These are phyloP conservation scores for Plectosphaerella cucumerina DNA, from an alignment of 2,329 filamentous ascomycete species.

Conservation along the genomic window DNA sequence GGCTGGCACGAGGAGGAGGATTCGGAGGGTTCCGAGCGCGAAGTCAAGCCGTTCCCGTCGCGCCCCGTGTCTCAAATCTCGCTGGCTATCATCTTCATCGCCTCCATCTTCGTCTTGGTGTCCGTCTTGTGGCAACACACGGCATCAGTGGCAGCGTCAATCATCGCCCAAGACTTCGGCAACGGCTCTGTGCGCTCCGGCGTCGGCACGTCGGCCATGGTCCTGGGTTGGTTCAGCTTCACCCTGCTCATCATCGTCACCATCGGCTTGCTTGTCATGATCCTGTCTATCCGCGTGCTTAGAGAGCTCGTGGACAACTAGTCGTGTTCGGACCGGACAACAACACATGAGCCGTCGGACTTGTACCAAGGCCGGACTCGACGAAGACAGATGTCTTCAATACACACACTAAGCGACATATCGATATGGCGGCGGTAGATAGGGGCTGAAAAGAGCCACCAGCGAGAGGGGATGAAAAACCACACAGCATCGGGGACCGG, in stretches of 20 bases:
- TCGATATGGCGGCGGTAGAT: neutral
- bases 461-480: conserved; percentile 6
- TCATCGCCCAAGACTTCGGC: conserved; percentile 87
- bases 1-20: conserved; percentile 94
- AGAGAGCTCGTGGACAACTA: conserved; percentile 45
- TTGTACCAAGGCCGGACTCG: neutral
- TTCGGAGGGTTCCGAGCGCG: conserved; percentile 74
- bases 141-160: conserved; percentile 88
- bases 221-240: conserved; percentile 97
- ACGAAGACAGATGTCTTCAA: neutral
- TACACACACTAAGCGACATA: conserved; percentile 5
- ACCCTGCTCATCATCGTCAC: conserved; percentile 91
- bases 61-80: conserved; percentile 89
- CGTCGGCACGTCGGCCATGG: conserved; percentile 92
- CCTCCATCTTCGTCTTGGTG: conserved; percentile 68
- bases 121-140: conserved; percentile 88
- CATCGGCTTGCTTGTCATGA: conserved; percentile 93
- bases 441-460: neutral
- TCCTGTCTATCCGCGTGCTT: conserved; percentile 83
- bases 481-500: conserved; percentile 10
- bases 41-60: conserved; percentile 92
- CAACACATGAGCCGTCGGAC: conserved; percentile 8
- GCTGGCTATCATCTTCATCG: conserved; percentile 83
- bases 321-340: neutral
- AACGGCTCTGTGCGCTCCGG: conserved; percentile 85